Base-by-base conservation (phyloP, 192 early-diverging fungal species). In the Allomyces macrogynus region DNA sequence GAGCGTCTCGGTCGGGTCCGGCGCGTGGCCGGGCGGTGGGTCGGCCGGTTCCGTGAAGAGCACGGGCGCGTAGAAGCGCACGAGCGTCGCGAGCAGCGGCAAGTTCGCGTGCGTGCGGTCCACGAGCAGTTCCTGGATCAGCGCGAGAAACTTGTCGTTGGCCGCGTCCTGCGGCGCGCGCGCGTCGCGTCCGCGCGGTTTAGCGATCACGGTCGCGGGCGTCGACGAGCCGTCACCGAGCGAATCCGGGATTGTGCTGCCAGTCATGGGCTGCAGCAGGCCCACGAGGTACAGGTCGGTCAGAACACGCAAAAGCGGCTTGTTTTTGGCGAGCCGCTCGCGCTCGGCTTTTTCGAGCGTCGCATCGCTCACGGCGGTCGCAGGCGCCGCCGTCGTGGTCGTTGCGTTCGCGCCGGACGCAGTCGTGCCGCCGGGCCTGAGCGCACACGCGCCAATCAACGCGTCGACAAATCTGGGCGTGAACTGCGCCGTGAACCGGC, bases 271-370 rank as follows among this genome's bases (percentile, higher is more conserved):
- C 16, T 57, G 68, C 27, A 88, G 69, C 14, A 97, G 77, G 1
- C 88, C 89, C 9, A 81, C 82, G 18, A 92, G 70, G 77, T 89
- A 91, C 49, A 97, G 80, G 61, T 99, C 94, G 9, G 78, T 75
- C 7, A 88, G 69, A 12, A 94, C 71, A 8, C 91, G 78, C 54
- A 94, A 72, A 11, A 84, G 72, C 1, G 78, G 73, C 22, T 84
- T 79, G 63, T 88, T 89, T 49, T 80, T 76, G 2, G 73, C 42
- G 23, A 93, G 70, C 27, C 93, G 75, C 7, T 73, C 68, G 10
- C 77, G 66, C 66, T 99, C 96, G 42, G 93, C 92, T 63, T 87
- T 86, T 71, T 97, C 96, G 16, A 78, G 76, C 76, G 89, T 88
- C 62, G 95, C 94, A 0, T 76, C 67, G 20, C 81, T 79, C 61